Evolutionary conservation across 1,139 yeast species (phyloP).

Genomic region (Oligophagozyma castellii): DNA sequence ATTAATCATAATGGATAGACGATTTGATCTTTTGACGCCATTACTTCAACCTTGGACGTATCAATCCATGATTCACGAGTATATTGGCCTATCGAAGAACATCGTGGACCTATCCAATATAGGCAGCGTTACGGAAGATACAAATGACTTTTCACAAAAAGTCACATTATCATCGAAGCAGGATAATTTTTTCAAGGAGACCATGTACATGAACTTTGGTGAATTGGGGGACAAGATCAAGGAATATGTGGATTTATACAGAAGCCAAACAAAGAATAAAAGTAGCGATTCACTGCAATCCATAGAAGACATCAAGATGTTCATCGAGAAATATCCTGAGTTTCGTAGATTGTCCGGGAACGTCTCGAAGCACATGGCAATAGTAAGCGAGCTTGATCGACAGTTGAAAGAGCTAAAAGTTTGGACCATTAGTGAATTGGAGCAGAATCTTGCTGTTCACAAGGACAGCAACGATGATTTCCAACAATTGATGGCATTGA

Average conservation of each 20-base stretch:
- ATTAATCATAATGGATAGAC: slow-evolving; percentile 67
- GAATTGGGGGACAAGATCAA: slow-evolving; percentile 85
- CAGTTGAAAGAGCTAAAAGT: slow-evolving; percentile 46
- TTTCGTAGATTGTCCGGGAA: slow-evolving; percentile 76
- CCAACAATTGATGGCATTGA: slow-evolving; percentile 32
- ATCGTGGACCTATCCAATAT: slow-evolving; percentile 48
- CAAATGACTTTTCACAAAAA: slow-evolving; percentile 41
- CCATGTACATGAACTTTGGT: slow-evolving; percentile 86
- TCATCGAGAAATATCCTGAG: slow-evolving; percentile 88
- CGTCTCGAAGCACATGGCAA: slow-evolving; percentile 85
- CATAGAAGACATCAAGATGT: slow-evolving; percentile 76
- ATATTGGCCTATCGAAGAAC: slow-evolving; percentile 68
- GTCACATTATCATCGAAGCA: slow-evolving; percentile 52
- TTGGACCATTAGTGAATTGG: slow-evolving; percentile 82
- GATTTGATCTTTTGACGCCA: slow-evolving; percentile 88
- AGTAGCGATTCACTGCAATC: slow-evolving; percentile 57
- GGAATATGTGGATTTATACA: slow-evolving; percentile 72
- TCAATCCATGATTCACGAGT: slow-evolving; percentile 94
- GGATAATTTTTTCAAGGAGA: slow-evolving; percentile 64
- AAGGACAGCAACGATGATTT: slow-evolving; percentile 41
- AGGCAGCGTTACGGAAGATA: slow-evolving; percentile 27
- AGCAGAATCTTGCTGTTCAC: slow-evolving; percentile 69
- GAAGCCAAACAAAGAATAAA: slow-evolving; percentile 48
- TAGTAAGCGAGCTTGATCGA: slow-evolving; percentile 73
- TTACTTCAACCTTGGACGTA: slow-evolving; percentile 92